Evolutionary conservation across 179 eudicot species (phyloP), one percentile per base, ranked within the genome.

Genomic region (Sideroxylon spinosum): DNA sequence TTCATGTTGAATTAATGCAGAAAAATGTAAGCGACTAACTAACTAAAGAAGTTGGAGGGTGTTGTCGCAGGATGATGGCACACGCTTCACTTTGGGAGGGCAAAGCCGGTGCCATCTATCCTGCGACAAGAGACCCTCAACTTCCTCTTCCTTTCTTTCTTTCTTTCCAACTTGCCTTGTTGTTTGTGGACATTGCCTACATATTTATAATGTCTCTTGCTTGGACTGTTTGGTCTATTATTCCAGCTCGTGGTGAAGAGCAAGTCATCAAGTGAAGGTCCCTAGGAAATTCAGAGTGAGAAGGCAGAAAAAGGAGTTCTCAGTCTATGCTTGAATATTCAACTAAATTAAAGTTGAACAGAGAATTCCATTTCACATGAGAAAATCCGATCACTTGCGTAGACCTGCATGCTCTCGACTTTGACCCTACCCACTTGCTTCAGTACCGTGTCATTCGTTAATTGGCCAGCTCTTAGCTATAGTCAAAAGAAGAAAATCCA

Each of bases 31-130:
- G 22, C 0, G 17, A 28, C 4, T 55, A 29, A 29, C 37, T 37
- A 37, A 37, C 44, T 37, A n/a, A 37, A 19, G 53, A 7, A 29
- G 53, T 57, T 20, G 77, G 68, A 59, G 56, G 17, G 13, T 61
- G 37, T 48, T 46, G 60, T 17, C 78, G 53, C 32, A 48, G 3
- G 19, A 23, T 16, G 23, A 62, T 16, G 60, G 55, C 78, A 14
- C 70, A 4, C 48, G 44, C 60, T 60, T 25, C 9, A 2, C 3
- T 20, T 12, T 56, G 0, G 25, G 44, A 7, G n/a, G n/a, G 52
- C 1, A 4, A 75, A 23, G 70, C 59, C 5, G 20, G 78, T 25
- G 70, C 68, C 78, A 23, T 62, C 57, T 75, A 11, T 62, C 78
- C 78, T 48, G 70, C 78, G 78, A 62, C 70, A 63, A 48, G 46